Evolutionary conservation across 352 stramenopile species (phyloP).

Genomic region (Phytophthora uliginosa): DNA sequence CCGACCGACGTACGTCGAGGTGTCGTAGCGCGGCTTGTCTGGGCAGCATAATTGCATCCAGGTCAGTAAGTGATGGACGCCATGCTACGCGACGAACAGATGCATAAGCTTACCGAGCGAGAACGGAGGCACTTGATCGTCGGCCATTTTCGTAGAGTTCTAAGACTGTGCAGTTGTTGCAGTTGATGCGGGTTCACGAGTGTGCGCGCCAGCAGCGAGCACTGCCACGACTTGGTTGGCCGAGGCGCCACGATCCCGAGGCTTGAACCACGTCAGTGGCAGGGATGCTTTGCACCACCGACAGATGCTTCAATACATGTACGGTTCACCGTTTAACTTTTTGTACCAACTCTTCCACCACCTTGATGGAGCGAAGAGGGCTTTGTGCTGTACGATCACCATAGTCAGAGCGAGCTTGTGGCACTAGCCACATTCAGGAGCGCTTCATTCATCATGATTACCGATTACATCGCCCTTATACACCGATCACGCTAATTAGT

Average conservation of each 20-base stretch:
- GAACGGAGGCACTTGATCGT: conserved; percentile 46
- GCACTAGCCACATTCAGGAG: conserved; percentile 15
- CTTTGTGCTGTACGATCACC: background rate
- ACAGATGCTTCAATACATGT: conserved; percentile 13
- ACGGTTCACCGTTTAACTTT: conserved; percentile 8
- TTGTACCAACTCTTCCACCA: background rate
- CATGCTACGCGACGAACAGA: background rate
- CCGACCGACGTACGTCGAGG: conserved; percentile 87
- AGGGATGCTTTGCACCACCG: conserved; percentile 32
- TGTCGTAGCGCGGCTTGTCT: conserved; percentile 86
- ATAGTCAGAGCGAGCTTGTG: conserved; percentile 18
- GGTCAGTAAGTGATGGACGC: background rate
- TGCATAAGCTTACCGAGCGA: conserved; percentile 44
- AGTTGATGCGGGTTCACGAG: conserved; percentile 29
- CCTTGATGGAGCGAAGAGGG: background rate
- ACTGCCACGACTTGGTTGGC: conserved; percentile 20
- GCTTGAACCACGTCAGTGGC: conserved; percentile 29
- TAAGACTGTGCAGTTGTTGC: conserved; percentile 18
- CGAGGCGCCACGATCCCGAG: conserved; percentile 19
- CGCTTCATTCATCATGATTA: conserved; percentile 46
- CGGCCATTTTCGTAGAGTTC: conserved; percentile 17
- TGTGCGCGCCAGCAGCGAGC: conserved; percentile 7
- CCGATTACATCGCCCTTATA: no score
- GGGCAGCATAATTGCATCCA: background rate
- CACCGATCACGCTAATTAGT: no score